These are phyloP conservation scores for Eleusine indica DNA, from an alignment of 176 grass and related monocot species.

Conservation along the genomic window DNA sequence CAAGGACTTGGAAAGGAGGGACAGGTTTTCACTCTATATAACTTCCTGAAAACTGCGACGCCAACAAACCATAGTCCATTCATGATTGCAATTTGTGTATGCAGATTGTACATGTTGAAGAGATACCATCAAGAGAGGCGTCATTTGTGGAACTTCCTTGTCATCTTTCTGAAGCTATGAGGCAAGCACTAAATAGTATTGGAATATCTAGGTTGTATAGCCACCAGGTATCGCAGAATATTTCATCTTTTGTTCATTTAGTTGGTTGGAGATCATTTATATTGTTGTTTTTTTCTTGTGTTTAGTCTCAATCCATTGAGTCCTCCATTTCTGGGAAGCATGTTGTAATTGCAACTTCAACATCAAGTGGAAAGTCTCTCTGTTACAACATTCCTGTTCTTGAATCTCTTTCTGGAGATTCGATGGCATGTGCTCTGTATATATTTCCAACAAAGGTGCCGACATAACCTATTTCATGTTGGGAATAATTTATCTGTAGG, in stretches of 20 bases:
- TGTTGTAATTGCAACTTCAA: conserved; percentile 83
- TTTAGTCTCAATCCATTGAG: conserved; percentile 76
- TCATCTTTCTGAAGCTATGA: conserved; percentile 62
- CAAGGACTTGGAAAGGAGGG: conserved; percentile 68
- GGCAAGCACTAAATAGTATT: conserved; percentile 57
- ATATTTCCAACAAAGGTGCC: conserved; percentile 97
- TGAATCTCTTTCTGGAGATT: conserved; percentile 70
- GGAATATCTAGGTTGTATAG: conserved; percentile 83
- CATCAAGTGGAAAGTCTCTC: conserved; percentile 96
- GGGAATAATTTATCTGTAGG: conserved; percentile 28
- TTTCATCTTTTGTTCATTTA: conserved; percentile 22
- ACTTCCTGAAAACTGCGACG: neutral
- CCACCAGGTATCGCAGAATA: conserved; percentile 69
- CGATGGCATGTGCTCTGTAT: conserved; percentile 73
- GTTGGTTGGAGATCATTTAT: conserved; percentile 22
- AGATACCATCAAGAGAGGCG: conserved; percentile 65
- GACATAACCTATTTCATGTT: conserved; percentile 28
- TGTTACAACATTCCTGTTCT: conserved; percentile 96
- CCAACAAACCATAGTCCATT: neutral
- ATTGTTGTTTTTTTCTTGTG: conserved; percentile 40
- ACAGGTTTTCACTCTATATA: conserved; percentile 61
- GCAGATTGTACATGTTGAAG: conserved; percentile 81
- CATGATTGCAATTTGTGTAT: conserved; percentile 24
- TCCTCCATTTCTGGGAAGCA: conserved; percentile 74
- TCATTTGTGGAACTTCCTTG: conserved; percentile 63